phyloP scores from a whole-genome alignment of 495 filamentous ascomycete species.

The Penicillium manginii region DNA sequence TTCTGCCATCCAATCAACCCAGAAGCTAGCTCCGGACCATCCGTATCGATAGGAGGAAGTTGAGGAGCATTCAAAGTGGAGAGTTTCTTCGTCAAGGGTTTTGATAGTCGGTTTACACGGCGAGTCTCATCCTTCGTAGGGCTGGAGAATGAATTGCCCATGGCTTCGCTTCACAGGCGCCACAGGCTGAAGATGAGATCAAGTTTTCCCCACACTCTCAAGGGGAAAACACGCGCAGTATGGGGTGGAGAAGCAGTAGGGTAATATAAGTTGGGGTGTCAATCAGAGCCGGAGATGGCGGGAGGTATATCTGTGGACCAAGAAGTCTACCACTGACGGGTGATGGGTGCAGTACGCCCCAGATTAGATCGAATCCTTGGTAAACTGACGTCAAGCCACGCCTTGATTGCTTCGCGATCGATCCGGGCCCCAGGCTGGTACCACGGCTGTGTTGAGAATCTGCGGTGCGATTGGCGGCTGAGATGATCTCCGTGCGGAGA shows the following conservation, averaged over 20 bases:
- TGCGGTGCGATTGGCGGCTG: constrained; percentile 31
- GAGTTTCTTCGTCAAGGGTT: constrained; percentile 41
- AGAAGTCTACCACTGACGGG: neutral
- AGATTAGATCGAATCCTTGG: constrained; percentile 27
- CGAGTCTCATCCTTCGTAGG: constrained; percentile 41
- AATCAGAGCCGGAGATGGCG: neutral
- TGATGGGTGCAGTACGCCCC: constrained; percentile 12
- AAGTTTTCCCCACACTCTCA: constrained; percentile 19
- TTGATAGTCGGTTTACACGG: constrained; percentile 47
- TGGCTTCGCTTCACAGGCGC: constrained; percentile 30
- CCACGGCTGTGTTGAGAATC: constrained; percentile 25
- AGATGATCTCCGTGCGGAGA: constrained; percentile 25
- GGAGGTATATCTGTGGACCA: neutral
- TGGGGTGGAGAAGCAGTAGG: constrained; percentile 5
- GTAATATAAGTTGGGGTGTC: constrained; percentile 23
- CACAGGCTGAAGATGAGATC: constrained; percentile 4
- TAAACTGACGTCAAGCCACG: constrained; percentile 35
- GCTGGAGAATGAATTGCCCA: constrained; percentile 45
- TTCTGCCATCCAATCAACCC: constrained; percentile 36
- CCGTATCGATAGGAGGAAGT: constrained; percentile 4
- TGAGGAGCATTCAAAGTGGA: constrained; percentile 12
- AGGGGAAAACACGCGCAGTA: constrained; percentile 18
- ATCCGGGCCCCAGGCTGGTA: constrained; percentile 33
- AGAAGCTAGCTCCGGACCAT: constrained; percentile 15
- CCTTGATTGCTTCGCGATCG: constrained; percentile 21